Conservation (phyloP, 2,329 filamentous ascomycete species). For the Tolypocladium capitatum region DNA sequence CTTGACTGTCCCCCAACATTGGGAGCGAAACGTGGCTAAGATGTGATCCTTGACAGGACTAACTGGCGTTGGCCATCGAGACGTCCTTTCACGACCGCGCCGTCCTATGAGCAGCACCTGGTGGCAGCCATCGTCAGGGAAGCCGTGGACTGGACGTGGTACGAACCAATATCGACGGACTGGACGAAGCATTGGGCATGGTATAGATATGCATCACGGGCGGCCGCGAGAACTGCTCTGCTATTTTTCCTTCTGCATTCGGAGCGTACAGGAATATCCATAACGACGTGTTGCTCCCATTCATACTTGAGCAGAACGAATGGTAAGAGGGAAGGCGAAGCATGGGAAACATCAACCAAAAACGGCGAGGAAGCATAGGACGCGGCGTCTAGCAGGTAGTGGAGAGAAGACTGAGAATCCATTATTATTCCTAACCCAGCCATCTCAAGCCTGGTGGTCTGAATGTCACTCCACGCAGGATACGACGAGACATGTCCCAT, state of each 20-base stretch:
- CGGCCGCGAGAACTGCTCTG: neutral
- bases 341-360: neutral
- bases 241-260: neutral
- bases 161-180: neutral
- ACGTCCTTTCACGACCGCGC: constrained; percentile 18
- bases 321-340: neutral
- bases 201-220: neutral
- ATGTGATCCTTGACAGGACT: constrained; percentile 8
- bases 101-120: constrained; percentile 13
- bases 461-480: neutral
- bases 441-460: no score
- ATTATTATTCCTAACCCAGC: no score
- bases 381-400: no score
- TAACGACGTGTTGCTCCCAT: neutral
- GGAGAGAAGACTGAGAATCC: no score
- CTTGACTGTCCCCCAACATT: neutral
- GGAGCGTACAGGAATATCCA: neutral
- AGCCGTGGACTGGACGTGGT: neutral
- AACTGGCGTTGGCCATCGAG: constrained; percentile 12
- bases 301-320: neutral
- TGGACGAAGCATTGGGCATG: no score
- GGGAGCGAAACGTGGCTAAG: neutral
- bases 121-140: neutral
- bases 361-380: no score
- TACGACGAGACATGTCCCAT: neutral